phyloP scores from a whole-genome alignment of 768 basidiomycete genomes.

The Rhizopogon roseolus region DNA sequence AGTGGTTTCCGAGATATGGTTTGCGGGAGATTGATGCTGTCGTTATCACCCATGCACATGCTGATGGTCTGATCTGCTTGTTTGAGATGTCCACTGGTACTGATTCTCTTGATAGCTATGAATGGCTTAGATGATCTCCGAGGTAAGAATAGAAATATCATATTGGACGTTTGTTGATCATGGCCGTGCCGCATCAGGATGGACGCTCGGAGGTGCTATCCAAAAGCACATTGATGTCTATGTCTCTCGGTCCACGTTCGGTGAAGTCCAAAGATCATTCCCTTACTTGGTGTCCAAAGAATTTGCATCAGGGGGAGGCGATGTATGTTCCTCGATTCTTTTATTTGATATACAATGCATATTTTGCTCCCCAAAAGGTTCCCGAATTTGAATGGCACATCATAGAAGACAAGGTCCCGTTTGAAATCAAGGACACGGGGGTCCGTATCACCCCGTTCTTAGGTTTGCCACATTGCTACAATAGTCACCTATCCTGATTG shows the following conservation, averaged over 20 bases:
- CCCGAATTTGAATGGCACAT: slow-evolving; percentile 84
- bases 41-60: slow-evolving; percentile 85
- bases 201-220: slow-evolving; percentile 65
- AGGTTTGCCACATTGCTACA: slow-evolving; percentile 35
- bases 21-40: slow-evolving; percentile 70
- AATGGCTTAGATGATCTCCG: slow-evolving; percentile 88
- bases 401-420: slow-evolving; percentile 61
- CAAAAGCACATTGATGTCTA: slow-evolving; percentile 76
- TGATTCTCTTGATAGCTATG: slow-evolving; percentile 47
- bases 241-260: slow-evolving; percentile 58
- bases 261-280: slow-evolving; percentile 64
- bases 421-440: slow-evolving; percentile 63
- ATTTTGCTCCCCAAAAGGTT: slow-evolving; percentile 39
- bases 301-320: slow-evolving; percentile 75
- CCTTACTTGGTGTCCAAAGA: slow-evolving; percentile 79
- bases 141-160: slow-evolving; percentile 37
- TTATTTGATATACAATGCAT: neutral
- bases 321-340: slow-evolving; percentile 37
- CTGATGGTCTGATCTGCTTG: slow-evolving; percentile 49
- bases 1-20: slow-evolving; percentile 68
- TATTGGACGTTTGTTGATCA: neutral
- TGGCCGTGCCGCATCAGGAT: slow-evolving; percentile 39
- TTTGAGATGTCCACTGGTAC: neutral
- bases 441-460: slow-evolving; percentile 61
- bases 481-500: slow-evolving; percentile 1